Base-by-base conservation (phyloP, 768 basidiomycete species). In the Tulasnella sp. region DNA sequence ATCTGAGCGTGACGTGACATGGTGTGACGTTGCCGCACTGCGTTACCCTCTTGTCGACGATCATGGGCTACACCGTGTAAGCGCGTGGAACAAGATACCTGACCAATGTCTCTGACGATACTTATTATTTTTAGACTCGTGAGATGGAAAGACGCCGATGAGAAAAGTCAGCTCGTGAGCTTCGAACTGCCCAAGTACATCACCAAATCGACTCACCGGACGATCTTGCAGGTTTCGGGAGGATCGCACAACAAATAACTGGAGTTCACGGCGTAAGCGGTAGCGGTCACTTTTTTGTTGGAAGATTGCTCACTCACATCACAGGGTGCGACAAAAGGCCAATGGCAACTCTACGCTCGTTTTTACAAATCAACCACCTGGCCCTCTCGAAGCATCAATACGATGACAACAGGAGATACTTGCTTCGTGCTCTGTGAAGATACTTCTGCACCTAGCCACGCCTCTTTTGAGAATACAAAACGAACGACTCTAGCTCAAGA, bases 141-240 rank as follows among this genome's bases (percentile, higher is more conserved):
- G 26, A 61, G 76, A 44, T 77, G 76, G 76, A 77, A 55, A 29
- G 70, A 77, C 39, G 76, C 76, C 6, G 69, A 70, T 70, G 69
- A 42, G 32, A 55, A 37, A 70, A 55, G 76, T 77, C 26, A 32
- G 76, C 32, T 57, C 69, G 67, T 44, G 37, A 35, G 32, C 26
- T 23, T 40, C 1, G 35, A 37, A 23, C 44, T 35, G 44, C 55
- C 18, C 18, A 18, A 35, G 51, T 13, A 23, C 32, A 13, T 42
- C 40, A 13, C 32, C 35, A 76, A 42, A 67, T 15, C 23, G 55
- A 23, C 29, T 39, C 20, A 57, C 39, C 46, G 0, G 26, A 26
- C n/a, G 57, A 61, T n/a, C 23, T 77, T 18, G 57, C 42, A 77
- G 76, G 44, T 29, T 70, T 77, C 32, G 39, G 13, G 26, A 44